These are phyloP conservation scores for Haematococcus lacustris DNA, from an alignment of 139 green algal genomes.

Conservation along the genomic window DNA sequence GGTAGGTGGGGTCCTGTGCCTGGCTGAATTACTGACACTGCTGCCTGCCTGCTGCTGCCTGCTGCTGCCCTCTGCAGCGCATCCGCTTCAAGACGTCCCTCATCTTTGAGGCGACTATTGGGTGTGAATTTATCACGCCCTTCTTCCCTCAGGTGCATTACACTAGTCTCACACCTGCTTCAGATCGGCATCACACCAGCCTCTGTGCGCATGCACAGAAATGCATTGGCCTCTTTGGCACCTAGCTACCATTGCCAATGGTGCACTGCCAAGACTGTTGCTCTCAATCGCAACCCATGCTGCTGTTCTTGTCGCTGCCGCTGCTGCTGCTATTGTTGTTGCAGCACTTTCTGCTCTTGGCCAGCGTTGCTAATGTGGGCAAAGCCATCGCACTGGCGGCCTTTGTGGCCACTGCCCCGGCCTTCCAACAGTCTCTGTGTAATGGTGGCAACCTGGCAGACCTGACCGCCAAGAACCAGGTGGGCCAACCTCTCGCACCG, in stretches of 20 bases:
- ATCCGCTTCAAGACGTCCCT: slow-evolving; percentile 79
- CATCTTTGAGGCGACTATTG: slow-evolving; percentile 61
- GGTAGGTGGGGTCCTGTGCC: too few species aligned
- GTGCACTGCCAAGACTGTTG: too few species aligned
- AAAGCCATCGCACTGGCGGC: slow-evolving; percentile 80
- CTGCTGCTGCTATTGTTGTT: too few species aligned
- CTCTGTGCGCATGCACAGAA: too few species aligned
- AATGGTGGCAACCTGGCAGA: slow-evolving; percentile 84
- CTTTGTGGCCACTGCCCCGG: slow-evolving; percentile 69
- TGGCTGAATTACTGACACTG: too few species aligned
- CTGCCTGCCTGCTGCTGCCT: slow-evolving; percentile 1
- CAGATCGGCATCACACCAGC: too few species aligned
- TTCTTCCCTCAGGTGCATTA: slow-evolving; percentile 59
- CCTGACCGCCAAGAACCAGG: slow-evolving; percentile 84
- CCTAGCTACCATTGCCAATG: too few species aligned
- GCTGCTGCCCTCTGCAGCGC: slow-evolving; percentile 30
- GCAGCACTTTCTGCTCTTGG: slow-evolving; percentile 75
- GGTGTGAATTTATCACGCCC: slow-evolving; percentile 81
- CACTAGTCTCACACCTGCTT: too few species aligned
- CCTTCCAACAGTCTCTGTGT: slow-evolving; percentile 76
- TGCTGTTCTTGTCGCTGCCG: too few species aligned
- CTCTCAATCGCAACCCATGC: too few species aligned
- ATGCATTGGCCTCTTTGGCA: too few species aligned
- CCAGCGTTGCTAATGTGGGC: slow-evolving; percentile 82
- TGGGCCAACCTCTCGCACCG: too few species aligned